A percentile compares a stretch with the other conserved stretches of the same genome.
Evolutionary conservation across 192 early-diverging fungal genomes (phyloP).

Genomic region (Diversispora epigaea): DNA sequence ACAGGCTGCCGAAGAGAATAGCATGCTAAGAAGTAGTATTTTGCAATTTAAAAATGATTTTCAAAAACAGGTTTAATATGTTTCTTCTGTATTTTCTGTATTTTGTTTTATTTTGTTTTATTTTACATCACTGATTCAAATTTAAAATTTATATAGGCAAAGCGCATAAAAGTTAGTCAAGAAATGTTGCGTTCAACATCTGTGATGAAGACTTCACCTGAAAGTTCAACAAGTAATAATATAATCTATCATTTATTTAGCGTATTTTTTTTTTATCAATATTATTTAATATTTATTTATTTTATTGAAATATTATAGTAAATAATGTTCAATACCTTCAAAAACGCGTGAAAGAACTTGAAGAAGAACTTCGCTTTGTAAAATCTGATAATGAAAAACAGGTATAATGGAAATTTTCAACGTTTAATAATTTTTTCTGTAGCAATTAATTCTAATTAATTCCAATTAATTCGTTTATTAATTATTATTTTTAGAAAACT

Average conservation of each 20-base stretch:
- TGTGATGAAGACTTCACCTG: conserved; percentile 11
- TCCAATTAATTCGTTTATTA: neutral
- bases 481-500: conserved; percentile 18
- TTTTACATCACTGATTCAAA: neutral
- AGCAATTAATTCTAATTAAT: neutral
- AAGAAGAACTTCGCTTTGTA: conserved; percentile 53
- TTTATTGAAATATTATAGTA: conserved; percentile 3
- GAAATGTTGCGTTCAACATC: conserved; percentile 39
- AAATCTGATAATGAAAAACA: conserved; percentile 53
- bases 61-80: conserved; percentile 39
- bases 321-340: conserved; percentile 28
- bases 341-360: conserved; percentile 55
- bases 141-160: conserved; percentile 34
- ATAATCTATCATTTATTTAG: neutral
- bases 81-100: neutral
- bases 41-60: conserved; percentile 69
- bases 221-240: conserved; percentile 33
- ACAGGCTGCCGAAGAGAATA: conserved; percentile 61
- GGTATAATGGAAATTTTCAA: conserved; percentile 1
- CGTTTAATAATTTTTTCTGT: neutral
- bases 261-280: neutral
- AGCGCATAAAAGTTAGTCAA: conserved; percentile 50
- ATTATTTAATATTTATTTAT: neutral
- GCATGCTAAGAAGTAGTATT: conserved; percentile 60
- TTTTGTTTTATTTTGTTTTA: neutral